A percentile compares a stretch with the other conserved stretches of the same genome.
phyloP scores from a whole-genome alignment of 1,284 basidiomycete genomes.

The Spongiforma sp. region DNA sequence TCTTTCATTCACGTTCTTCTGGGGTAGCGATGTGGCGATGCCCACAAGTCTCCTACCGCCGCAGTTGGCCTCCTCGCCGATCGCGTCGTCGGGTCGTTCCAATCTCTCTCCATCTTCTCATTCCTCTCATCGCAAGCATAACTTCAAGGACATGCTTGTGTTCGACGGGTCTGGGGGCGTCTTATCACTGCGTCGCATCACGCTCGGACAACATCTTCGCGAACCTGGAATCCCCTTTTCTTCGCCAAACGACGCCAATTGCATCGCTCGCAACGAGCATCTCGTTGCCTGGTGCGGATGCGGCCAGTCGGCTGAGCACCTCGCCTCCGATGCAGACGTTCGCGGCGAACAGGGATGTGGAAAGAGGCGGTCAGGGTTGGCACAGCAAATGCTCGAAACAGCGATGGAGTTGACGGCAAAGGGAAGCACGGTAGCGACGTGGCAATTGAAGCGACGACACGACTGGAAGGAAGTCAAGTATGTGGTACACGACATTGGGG shows the following conservation, averaged over 20 bases:
- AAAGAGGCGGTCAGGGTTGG: slow-evolving; percentile 39
- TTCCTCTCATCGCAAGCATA: slow-evolving; percentile 41
- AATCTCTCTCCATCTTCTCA: slow-evolving; percentile 45
- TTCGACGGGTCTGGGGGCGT: slow-evolving; percentile 67
- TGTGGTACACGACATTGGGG: slow-evolving; percentile 30
- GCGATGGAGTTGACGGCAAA: slow-evolving; percentile 45
- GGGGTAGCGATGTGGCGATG: slow-evolving; percentile 39
- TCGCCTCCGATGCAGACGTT: slow-evolving; percentile 19
- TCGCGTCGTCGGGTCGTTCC: slow-evolving; percentile 39
- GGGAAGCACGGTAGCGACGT: slow-evolving; percentile 66
- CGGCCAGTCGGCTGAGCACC: slow-evolving; percentile 37
- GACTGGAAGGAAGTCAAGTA: slow-evolving; percentile 62
- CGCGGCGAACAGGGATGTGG: slow-evolving; percentile 3
- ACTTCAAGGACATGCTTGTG: slow-evolving; percentile 66
- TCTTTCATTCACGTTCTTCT: slow-evolving; percentile 61
- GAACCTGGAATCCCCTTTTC: slow-evolving; percentile 38
- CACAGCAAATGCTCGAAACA: slow-evolving; percentile 49
- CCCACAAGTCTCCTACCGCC: slow-evolving; percentile 47
- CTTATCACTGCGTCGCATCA: slow-evolving; percentile 60
- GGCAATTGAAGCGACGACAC: slow-evolving; percentile 60
- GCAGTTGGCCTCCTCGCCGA: slow-evolving; percentile 35
- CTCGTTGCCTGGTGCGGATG: slow-evolving; percentile 49
- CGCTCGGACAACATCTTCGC: slow-evolving; percentile 44
- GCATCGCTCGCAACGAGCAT: slow-evolving; percentile 47
- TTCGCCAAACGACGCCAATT: slow-evolving; percentile 41